These are phyloP conservation scores for Saccharomycopsis sp. DNA, from an alignment of 805 yeast species.

Conservation along the genomic window DNA sequence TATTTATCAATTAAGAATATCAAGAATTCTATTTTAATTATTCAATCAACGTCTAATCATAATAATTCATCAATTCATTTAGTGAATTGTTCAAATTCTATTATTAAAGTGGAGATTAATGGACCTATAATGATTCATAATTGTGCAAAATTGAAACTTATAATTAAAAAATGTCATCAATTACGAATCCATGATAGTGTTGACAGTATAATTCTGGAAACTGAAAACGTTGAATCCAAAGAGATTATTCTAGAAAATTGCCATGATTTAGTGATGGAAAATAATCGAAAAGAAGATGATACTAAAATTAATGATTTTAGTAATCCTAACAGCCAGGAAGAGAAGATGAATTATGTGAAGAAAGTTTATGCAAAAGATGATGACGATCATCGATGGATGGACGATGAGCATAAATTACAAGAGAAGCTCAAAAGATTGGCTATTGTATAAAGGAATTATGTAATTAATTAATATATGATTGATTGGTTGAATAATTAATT, in stretches of 20 bases:
- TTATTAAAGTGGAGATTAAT: too few relatives aligned
- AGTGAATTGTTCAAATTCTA: neutral
- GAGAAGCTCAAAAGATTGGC: too few relatives aligned
- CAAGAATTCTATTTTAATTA: too few relatives aligned
- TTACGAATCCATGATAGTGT: neutral
- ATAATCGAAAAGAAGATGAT: too few relatives aligned
- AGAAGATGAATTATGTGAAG: slow-evolving; percentile 3
- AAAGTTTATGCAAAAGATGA: too few relatives aligned
- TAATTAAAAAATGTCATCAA: neutral
- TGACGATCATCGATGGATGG: neutral
- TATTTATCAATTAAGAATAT: too few relatives aligned
- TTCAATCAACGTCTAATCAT: too few relatives aligned
- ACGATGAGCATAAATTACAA: neutral
- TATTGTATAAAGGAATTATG: too few relatives aligned
- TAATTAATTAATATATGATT: too few relatives aligned
- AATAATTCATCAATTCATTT: neutral
- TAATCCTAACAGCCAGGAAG: neutral
- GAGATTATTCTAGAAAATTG: neutral
- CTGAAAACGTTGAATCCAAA: neutral
- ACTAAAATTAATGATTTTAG: slow-evolving; percentile 4
- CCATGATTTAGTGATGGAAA: neutral
- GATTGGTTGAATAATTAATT: too few relatives aligned
- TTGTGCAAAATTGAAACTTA: too few relatives aligned
- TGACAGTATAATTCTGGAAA: neutral
- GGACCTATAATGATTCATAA: neutral